Evolutionary conservation across 23 red algal genomes (phyloP).

Genomic region (Chondrus crispus): DNA sequence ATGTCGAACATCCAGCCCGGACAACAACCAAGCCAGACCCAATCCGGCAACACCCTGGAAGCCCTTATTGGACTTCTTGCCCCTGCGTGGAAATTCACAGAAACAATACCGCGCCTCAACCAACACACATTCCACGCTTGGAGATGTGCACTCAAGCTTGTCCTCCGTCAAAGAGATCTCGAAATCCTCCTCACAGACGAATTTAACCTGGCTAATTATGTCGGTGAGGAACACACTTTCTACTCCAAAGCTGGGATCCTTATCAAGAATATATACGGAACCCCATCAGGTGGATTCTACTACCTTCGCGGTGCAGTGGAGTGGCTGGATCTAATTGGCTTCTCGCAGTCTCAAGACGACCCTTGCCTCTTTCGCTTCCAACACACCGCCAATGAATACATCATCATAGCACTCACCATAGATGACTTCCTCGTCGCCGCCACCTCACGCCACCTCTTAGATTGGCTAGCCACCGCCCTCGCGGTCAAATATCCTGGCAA

Average conservation of each 20-base stretch:
- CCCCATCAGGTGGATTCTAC: conserved; percentile 1
- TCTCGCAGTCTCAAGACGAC: conserved; percentile 17
- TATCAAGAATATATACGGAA: conserved; percentile 1
- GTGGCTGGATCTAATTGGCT: not conserved
- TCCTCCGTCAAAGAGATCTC: not conserved
- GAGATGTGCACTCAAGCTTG: not conserved
- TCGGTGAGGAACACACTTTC: conserved; percentile 2
- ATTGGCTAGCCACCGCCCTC: not conserved
- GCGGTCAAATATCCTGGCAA: not conserved
- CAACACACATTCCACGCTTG: not conserved
- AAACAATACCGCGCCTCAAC: not conserved
- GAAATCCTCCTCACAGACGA: not conserved
- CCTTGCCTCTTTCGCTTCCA: not conserved
- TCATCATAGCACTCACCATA: conserved; percentile 13
- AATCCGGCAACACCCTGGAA: not conserved
- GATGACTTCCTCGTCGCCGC: conserved; percentile 31
- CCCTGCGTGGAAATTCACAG: not conserved
- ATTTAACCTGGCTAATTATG: not conserved
- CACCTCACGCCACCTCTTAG: not conserved
- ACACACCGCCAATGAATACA: not conserved
- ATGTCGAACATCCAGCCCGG: not conserved
- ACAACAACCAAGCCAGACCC: not conserved
- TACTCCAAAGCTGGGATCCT: not conserved
- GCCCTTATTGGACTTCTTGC: not conserved
- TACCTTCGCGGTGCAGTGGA: not conserved